These are phyloP conservation scores for Corynascus novoguineensis DNA, from an alignment of 495 filamentous ascomycete species.

Conservation along the genomic window DNA sequence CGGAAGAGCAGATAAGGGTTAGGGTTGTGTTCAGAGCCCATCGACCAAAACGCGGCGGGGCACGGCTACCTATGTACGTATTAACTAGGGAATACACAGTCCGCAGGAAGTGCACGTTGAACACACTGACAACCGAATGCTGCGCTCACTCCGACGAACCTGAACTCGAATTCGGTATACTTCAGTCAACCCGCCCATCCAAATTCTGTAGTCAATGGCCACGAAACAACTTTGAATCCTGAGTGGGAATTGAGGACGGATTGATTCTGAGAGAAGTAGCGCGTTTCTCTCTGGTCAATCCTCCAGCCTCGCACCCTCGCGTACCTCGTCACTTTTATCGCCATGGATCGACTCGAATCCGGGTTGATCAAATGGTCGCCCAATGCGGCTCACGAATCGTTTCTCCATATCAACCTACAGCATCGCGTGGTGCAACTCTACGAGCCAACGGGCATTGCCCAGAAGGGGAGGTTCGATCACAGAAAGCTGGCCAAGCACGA, in stretches of 20 bases:
- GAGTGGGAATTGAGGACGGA: conserved; percentile 4
- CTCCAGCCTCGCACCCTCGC: background rate
- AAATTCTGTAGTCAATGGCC: background rate
- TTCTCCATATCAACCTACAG: conserved; percentile 79
- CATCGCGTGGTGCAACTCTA: conserved; percentile 76
- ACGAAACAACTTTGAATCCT: background rate
- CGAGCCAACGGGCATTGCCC: conserved; percentile 57
- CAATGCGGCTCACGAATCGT: conserved; percentile 58
- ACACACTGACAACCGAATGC: too few relatives aligned
- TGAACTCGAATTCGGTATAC: background rate
- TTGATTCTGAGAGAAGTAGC: background rate
- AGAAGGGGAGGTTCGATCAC: conserved; percentile 54
- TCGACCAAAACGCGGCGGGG: too few relatives aligned
- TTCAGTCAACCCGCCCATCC: background rate
- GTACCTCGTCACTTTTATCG: background rate
- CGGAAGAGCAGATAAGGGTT: conserved; percentile 7
- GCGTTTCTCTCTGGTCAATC: background rate
- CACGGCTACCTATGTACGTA: too few relatives aligned
- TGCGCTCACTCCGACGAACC: background rate
- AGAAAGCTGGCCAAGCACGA: conserved; percentile 63
- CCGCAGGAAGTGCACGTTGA: too few relatives aligned
- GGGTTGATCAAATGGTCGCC: conserved; percentile 82
- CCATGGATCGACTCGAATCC: conserved; percentile 49
- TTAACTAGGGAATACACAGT: too few relatives aligned
- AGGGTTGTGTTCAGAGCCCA: too few relatives aligned